Evolutionary conservation across 2,329 filamentous ascomycete species (phyloP), one percentile per base, ranked within the genome.

Genomic region (Penicillium sp.): DNA sequence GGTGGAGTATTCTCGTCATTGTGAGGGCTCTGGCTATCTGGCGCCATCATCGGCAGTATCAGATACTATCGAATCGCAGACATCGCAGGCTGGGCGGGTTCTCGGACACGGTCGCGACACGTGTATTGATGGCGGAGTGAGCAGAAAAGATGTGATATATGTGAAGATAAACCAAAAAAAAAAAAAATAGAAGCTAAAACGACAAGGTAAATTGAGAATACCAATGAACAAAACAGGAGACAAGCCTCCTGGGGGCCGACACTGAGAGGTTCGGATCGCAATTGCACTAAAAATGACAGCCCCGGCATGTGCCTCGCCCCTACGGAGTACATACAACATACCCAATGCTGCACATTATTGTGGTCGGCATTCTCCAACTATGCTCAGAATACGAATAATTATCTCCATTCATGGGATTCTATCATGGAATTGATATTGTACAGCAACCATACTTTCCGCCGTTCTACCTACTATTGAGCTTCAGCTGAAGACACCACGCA

Each of bases 31-130:
- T 70, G 67, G 62, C 66, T 68, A 61, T 67, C 69, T 48, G 73
- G 69, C 66, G 74, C 74, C 74, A 76, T 76, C 61, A 65, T 73
- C 57, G 60, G 69, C 69, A 68, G 56, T 50, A 49, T 64, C 60
- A 60, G 61, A 55, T 45, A 63, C 69, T 71, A 75, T 64, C 63
- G 64, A 64, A 68, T 68, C 49, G 67, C 63, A 69, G 66, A 70
- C 74, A 76, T 76, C 61, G 70, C 71, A 70, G 64, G 63, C 60
- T 54, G 61, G 57, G 56, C 51, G 46, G 29, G 23, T 40, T 38
- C 14, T 40, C 40, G 34, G 40, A 40, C 27, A 53, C 39, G 46
- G 46, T 54, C 40, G 34, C 29, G 51, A 53, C 50, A 47, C 49
- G 54, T 53, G 44, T 47, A 26, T 43, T 35, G 23, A 45, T 4